Evolutionary conservation across 805 yeast species (phyloP), one percentile per base, ranked within the genome.

Genomic region (Tetrapisispora arboricola): DNA sequence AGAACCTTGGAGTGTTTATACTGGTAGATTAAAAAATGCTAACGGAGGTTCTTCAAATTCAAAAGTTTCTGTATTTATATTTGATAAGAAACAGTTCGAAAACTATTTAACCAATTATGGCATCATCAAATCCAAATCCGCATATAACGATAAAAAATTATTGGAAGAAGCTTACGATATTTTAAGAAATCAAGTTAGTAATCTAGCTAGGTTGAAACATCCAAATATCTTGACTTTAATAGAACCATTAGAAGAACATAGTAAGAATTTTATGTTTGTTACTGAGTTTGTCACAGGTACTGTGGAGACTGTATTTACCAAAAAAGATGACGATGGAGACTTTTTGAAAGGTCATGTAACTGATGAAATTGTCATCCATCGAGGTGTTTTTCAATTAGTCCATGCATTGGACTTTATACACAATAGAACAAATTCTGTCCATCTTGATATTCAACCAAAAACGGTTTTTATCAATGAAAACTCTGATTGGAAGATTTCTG

Each of bases 401-500:
- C 80, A 80, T 44, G 95, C 86, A 0, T 60, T 92, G 34, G 80
- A 81, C 48, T 92, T 92, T 54, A 70, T 92, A 33, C 96, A 92
- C 57, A 75, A 76, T 41, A 74, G 76, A 44, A 83, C 94, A 17
- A 72, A 78, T 21, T 72, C 77, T 21, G 80, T 84, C 6, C 95
- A 90, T 62, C 58, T 84, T 48, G 84, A 86, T 48, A 49, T 92
- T 26, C 78, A 78, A 47, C 98, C 98, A 1, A 65, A 73, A 8
- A 75, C 94, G 0, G 69, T 92, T 1, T 73, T 82, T 42, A 73
- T 90, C 16, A 88, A 83, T 49, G 81, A 77, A 30, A 82, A 78
- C 49, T 88, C 94, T 4, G 97, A 92, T 62, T 92, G 98, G 97
- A 92, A 90, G 58, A 58, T 92, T 2, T 73, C 83, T 6, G 96